Base-by-base conservation (phyloP, 192 early-diverging fungal genomes). In the Backusella mclennaniae region DNA sequence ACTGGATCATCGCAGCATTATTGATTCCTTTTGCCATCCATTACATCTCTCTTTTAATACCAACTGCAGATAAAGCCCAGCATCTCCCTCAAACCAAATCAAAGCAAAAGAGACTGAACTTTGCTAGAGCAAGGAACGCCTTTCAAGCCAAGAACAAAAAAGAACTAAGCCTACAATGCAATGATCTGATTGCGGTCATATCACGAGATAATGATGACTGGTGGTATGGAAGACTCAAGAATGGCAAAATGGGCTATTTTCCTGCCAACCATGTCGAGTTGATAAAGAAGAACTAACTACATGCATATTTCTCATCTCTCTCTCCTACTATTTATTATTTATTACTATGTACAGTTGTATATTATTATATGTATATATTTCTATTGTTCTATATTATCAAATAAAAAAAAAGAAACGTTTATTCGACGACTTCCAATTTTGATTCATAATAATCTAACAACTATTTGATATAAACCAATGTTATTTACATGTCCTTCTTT, bases 211-310 rank as follows among this genome's bases (percentile, higher is more conserved):
- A 17, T 17, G 14, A 19, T 33, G 84, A 86, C 77, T 98, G 98
- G 98, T 99, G 98, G 98, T 80, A 92, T 42, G 98, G 97, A 7
- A 80, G 94, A 41, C 85, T 92, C 14, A 92, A 94, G 71, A 88
- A 87, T 46, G 97, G 98, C 1, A 87, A 86, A 56, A 90, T 94
- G 76, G 98, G 97, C 4, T 76, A 93, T 23, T 99, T 99, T 87
- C 97, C 98, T 6, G 88, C 91, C 75, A 96, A 89, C 75, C 97
- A 96, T 75, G 95, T 96, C 19, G 89, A 94, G 38, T 86, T 95
- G 8, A 93, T 98, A 29, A 90, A 92, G 80, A 96, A 95, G 85
- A 83, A 31, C 17, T 49, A 17, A 53, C 33, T 49, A 73, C 3
- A 29, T 29, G 9, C n/a, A 33, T 33, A 3, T 33, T 33, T 33